Evolutionary conservation across 805 yeast species (phyloP).

Genomic region (Pichia phayaonensis): DNA sequence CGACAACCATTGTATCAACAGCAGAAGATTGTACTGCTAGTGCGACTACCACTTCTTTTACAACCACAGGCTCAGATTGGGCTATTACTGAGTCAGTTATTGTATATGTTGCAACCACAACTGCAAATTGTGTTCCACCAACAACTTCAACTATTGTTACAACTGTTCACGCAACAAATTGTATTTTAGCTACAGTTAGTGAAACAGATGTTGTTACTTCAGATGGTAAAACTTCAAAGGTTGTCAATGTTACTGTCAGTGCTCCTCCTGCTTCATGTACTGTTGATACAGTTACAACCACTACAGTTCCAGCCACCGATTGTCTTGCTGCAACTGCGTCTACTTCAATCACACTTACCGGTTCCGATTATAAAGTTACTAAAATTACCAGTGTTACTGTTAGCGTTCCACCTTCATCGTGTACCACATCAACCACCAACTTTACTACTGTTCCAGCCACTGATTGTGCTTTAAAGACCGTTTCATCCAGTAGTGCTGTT

Average conservation of each 20-base stretch:
- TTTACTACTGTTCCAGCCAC: background rate
- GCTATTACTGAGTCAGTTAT: background rate
- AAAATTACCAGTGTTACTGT: background rate
- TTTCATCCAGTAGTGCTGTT: background rate
- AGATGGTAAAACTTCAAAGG: background rate
- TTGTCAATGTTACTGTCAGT: background rate
- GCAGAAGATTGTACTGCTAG: background rate
- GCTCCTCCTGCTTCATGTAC: background rate
- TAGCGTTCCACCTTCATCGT: background rate
- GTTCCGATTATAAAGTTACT: background rate
- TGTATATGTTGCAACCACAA: background rate
- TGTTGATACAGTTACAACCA: background rate
- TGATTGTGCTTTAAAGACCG: background rate
- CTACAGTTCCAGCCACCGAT: background rate
- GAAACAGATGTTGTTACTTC: background rate
- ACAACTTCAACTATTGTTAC: background rate
- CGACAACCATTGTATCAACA: background rate
- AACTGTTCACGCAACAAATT: conserved; percentile 1
- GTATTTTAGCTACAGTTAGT: background rate
- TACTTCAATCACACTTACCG: background rate
- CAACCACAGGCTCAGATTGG: background rate
- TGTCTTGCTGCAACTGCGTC: background rate
- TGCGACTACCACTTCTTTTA: background rate
- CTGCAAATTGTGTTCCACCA: background rate
- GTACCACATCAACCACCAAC: too few species aligned